Evolutionary conservation across 768 basidiomycete species (phyloP), one percentile per base, ranked within the genome.

Genomic region (Rhizopogon sp.): DNA sequence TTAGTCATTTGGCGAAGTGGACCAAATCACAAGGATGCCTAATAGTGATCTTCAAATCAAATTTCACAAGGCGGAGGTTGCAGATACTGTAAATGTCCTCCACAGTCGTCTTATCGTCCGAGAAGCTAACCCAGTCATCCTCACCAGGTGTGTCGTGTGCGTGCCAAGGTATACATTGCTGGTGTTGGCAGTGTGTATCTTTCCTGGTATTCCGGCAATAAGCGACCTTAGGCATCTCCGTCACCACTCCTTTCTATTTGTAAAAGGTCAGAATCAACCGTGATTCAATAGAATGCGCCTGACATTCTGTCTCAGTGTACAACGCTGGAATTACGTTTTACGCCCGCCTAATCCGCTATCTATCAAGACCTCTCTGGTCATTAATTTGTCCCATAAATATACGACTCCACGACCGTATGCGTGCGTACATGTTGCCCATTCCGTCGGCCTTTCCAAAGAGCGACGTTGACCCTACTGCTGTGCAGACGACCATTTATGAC

Each of bases 31-130:
- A 39, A 76, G 88, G 50, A 81, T 86, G 76, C 84, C 84, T 49
- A 90, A 88, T 58, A 86, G 85, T 43, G 88, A 91, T 68, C 70
- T 90, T n/a, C 83, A 88, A 62, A 76, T 91, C 47, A 82, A 85
- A 62, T 91, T 90, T 63, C 78, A 81, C 45, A 82, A 80, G 52
- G 77, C 84, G 49, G 88, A 90, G 55, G 88, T 91, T 9, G 89
- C 89, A 20, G 89, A 90, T 58, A 90, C 86, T 6, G 89, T 90
- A 65, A 28, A 84, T 75, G 50, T 10, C 29, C 29, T 39, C 9
- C 44, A 25, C 31, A 16, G 35, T 39, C 28, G 13, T 25, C 51
- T 14, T 43, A 13, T 6, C 10, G 28, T 58, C 45, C 31, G 37
- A 22, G 14, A 16, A 44, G 35, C 56, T 62, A 39, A 60, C 60